Percentiles rank a stretch among this genome's conserved stretches.
These are phyloP conservation scores for Lichtheimia hyalospora DNA, from an alignment of 371 early-diverging fungal species.

Conservation along the genomic window DNA sequence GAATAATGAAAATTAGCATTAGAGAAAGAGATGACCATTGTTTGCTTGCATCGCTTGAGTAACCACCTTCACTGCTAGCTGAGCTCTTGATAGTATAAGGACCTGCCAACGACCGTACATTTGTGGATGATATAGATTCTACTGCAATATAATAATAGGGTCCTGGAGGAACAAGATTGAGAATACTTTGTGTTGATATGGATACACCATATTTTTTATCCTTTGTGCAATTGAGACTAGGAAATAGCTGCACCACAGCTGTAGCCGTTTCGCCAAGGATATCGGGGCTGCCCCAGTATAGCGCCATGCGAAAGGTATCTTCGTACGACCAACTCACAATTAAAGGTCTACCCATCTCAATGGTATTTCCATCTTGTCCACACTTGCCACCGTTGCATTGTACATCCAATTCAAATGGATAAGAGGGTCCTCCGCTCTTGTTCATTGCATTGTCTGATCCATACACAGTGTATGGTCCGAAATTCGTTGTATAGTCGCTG, in stretches of 20 bases:
- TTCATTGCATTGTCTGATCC: not conserved
- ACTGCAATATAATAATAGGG: not conserved
- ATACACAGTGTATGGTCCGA: not conserved
- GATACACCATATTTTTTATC: not conserved
- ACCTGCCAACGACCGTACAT: not conserved
- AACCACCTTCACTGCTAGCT: too few species aligned
- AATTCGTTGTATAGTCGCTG: not conserved
- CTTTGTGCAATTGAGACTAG: not conserved
- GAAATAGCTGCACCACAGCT: slow-evolving; percentile 1
- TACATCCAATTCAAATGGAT: not conserved
- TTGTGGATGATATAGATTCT: not conserved
- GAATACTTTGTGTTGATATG: not conserved
- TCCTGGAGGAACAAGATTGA: not conserved
- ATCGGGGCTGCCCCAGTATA: not conserved
- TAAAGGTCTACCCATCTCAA: not conserved
- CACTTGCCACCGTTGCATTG: not conserved
- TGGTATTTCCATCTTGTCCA: not conserved
- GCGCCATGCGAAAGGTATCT: not conserved
- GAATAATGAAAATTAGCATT: too few species aligned
- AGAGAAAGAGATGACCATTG: too few species aligned
- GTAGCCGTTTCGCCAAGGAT: not conserved
- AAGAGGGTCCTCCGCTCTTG: not conserved
- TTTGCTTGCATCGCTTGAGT: too few species aligned
- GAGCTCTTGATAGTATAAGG: not conserved
- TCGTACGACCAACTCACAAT: not conserved